These are phyloP conservation scores for Fusarium sp. DNA, from an alignment of 2,329 filamentous ascomycete species.

Conservation along the genomic window DNA sequence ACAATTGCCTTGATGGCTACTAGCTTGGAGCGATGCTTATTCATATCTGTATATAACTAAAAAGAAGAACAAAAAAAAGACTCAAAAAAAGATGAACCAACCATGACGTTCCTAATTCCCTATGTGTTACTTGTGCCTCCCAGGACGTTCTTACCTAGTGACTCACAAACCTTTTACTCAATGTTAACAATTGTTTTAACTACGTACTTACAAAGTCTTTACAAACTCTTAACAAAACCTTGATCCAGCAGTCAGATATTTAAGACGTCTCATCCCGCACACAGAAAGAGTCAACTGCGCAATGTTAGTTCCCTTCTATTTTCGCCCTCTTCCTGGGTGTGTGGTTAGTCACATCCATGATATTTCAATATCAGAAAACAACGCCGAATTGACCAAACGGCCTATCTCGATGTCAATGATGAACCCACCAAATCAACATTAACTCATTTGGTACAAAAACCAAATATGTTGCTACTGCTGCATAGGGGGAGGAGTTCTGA, in stretches of 20 bases:
- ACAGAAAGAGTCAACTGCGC: not conserved
- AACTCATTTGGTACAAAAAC: not conserved
- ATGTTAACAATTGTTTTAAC: not conserved
- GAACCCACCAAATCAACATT: not conserved
- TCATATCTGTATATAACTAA: constrained; percentile 5
- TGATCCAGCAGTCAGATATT: not conserved
- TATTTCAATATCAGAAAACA: not conserved
- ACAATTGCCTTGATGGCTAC: constrained; percentile 16
- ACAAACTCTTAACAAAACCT: not conserved
- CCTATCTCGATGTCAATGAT: not conserved
- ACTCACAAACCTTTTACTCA: not conserved
- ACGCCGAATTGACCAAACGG: not conserved
- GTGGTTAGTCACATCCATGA: not conserved
- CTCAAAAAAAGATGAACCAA: constrained; percentile 5
- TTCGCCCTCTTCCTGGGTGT: not conserved
- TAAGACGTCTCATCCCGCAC: not conserved
- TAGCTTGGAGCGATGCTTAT: constrained; percentile 21
- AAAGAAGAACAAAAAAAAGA: constrained; percentile 6
- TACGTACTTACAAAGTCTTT: not conserved
- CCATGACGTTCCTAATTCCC: not conserved
- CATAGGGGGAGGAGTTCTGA: not conserved
- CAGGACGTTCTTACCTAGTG: not conserved
- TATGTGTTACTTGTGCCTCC: not conserved
- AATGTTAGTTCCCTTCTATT: not conserved
- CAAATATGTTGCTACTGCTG: not conserved